Evolutionary conservation across 306 rosid species (phyloP), one percentile per base, ranked within the genome.

Genomic region (Arachis stenosperma): DNA sequence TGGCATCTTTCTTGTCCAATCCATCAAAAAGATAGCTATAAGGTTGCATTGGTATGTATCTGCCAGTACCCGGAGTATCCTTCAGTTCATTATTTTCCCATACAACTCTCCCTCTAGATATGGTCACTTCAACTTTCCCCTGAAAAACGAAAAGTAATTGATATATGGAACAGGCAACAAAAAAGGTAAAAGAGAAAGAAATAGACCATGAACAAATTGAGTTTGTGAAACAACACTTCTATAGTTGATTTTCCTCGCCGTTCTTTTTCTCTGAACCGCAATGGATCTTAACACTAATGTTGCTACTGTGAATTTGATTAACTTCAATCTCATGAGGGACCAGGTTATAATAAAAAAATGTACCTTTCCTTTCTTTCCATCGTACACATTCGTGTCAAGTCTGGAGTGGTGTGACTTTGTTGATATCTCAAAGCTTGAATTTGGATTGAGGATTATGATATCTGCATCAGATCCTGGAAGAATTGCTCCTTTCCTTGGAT

Each of bases 61-160:
- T 89, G 36, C 97, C 97, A 33, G 87, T 80, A 54, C 92, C 96
- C 29, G 97, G 92, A 83, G 79, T 84, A 70, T 87, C 86, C 74
- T 83, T 89, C 76, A 93, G 85, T 79, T 89, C 86, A 76, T 89
- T 74, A 47, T 90, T 89, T 86, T 90, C 86, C 98, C 98, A 93
- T 64, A 90, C 98, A 76, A 93, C 71, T 88, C 87, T 84, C 86
- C 98, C 98, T 70, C 96, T 89, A 55, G 94, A 76, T 75, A 93
- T 84, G 65, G 98, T 90, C 65, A 90, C 98, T 86, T 90, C 98
- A 75, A 93, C 77, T 77, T 90, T 93, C 36, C 98, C 98, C 98
- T 93, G 86, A 33, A 73, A 81, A 75, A 79, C n/a, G 71, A 55
- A 12, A 14, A 9, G 7, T 10, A 46, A 8, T 46, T 46, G 11